Percentiles rank a stretch among this genome's conserved stretches.
Evolutionary conservation across 2,329 filamentous ascomycete genomes (phyloP).

Genomic region (Blastomyces emzantsi): DNA sequence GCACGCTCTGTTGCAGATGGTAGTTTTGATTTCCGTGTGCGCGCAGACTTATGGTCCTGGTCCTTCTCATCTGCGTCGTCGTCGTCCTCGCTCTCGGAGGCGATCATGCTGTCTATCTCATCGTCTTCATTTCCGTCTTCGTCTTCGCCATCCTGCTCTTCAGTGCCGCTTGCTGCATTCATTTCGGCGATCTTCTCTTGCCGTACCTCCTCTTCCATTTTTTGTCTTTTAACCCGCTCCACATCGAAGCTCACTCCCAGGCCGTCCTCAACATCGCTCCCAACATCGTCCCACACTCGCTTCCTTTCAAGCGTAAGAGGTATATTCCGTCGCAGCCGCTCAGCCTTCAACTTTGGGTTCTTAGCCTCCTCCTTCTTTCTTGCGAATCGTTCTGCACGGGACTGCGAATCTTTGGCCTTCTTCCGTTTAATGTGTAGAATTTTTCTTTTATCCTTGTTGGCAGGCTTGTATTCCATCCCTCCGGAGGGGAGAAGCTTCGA

Average conservation of each 20-base stretch:
- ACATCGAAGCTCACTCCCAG: constrained; percentile 42
- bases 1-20: constrained; percentile 41
- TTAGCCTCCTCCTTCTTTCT: constrained; percentile 78
- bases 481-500: constrained; percentile 38
- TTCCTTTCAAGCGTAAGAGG: constrained; percentile 78
- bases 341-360: constrained; percentile 64
- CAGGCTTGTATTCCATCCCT: constrained; percentile 46
- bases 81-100: constrained; percentile 47
- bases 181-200: neutral
- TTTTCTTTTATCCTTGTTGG: constrained; percentile 73
- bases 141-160: constrained; percentile 33
- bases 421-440: constrained; percentile 73
- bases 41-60: constrained; percentile 17
- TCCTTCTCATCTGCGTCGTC: constrained; percentile 35
- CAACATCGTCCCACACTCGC: constrained; percentile 77
- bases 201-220: constrained; percentile 34
- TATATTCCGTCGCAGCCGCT: constrained; percentile 67
- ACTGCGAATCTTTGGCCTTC: constrained; percentile 61
- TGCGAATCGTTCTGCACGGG: constrained; percentile 65
- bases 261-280: constrained; percentile 40
- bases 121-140: constrained; percentile 39
- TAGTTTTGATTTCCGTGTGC: constrained; percentile 28
- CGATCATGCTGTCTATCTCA: constrained; percentile 69
- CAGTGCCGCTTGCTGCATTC: constrained; percentile 29
- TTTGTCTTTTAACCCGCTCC: constrained; percentile 41